These are phyloP conservation scores for Heterobasidion irregulare DNA, from an alignment of 1,284 basidiomycete genomes.

Conservation along the genomic window DNA sequence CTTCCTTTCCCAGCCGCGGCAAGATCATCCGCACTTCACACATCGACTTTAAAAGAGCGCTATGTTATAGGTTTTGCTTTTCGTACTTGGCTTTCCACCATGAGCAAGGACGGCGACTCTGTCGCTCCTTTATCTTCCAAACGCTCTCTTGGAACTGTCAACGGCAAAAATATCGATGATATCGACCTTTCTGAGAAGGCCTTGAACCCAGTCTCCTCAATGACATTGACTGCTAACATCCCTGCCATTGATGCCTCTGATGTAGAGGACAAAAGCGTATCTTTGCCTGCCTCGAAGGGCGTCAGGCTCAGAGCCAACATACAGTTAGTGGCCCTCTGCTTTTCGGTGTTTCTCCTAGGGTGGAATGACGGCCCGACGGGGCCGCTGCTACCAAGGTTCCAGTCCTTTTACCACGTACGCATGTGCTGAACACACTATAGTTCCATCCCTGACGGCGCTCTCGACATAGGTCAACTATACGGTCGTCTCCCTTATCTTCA, in stretches of 20 bases:
- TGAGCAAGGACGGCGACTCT: too few species aligned
- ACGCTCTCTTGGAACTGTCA: too few species aligned
- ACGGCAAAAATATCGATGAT: too few species aligned
- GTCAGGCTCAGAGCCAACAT: conserved; percentile 8
- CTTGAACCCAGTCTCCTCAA: too few species aligned
- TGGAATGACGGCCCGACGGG: conserved; percentile 63
- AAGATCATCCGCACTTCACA: background rate
- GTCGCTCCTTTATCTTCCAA: too few species aligned
- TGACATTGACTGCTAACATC: too few species aligned
- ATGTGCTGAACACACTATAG: background rate
- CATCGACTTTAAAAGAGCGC: too few species aligned
- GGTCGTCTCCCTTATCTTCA: conserved; percentile 48
- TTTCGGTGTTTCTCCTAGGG: conserved; percentile 35
- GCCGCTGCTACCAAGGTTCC: conserved; percentile 47
- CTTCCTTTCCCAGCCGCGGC: too few species aligned
- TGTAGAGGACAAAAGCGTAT: background rate
- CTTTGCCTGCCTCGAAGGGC: background rate
- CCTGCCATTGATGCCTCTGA: background rate
- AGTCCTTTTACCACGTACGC: conserved; percentile 38
- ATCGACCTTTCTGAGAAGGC: too few species aligned
- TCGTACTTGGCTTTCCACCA: too few species aligned
- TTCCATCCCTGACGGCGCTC: conserved; percentile 7
- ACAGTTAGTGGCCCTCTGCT: conserved; percentile 32
- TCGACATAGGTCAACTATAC: conserved; percentile 28
- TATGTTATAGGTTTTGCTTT: too few species aligned